Conservation (phyloP, 1,284 basidiomycete species). For the Trametes hirsuta region DNA sequence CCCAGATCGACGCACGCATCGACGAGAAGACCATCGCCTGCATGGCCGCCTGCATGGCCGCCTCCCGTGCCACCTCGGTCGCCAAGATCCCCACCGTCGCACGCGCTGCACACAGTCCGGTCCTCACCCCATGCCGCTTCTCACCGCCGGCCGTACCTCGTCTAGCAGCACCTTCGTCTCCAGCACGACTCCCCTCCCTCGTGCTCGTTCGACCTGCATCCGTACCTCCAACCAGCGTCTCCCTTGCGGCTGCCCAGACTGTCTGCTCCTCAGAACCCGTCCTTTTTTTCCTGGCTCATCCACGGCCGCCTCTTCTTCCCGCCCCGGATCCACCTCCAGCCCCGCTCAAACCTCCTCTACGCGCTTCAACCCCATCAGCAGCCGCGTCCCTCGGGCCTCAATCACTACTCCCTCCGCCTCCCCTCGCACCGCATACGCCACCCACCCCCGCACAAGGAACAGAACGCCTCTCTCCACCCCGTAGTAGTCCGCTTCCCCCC, state of each 20-base stretch:
- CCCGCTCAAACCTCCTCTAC: too few species aligned
- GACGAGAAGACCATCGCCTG: conserved; percentile 9
- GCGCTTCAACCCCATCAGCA: too few species aligned
- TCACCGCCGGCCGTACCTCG: not conserved
- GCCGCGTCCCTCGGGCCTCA: too few species aligned
- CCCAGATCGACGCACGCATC: conserved; percentile 14
- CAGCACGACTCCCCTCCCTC: conserved; percentile 1
- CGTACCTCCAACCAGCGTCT: not conserved
- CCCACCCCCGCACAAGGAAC: too few species aligned
- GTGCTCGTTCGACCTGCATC: conserved; percentile 1
- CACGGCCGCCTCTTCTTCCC: too few species aligned
- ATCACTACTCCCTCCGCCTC: too few species aligned
- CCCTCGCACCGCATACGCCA: too few species aligned
- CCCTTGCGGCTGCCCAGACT: not conserved
- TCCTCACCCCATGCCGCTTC: conserved; percentile 1
- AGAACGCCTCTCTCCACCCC: too few species aligned
- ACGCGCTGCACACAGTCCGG: not conserved
- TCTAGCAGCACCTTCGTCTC: conserved; percentile 1
- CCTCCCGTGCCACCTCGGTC: conserved; percentile 9
- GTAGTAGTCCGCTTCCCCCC: not conserved
- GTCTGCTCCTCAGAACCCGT: too few species aligned
- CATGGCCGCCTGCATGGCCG: not conserved
- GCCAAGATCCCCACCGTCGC: conserved; percentile 6
- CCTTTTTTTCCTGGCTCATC: too few species aligned
- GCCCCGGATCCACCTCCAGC: too few species aligned